Base-by-base conservation (phyloP, 1,284 basidiomycete species). In the Melampsora larici-populina region DNA sequence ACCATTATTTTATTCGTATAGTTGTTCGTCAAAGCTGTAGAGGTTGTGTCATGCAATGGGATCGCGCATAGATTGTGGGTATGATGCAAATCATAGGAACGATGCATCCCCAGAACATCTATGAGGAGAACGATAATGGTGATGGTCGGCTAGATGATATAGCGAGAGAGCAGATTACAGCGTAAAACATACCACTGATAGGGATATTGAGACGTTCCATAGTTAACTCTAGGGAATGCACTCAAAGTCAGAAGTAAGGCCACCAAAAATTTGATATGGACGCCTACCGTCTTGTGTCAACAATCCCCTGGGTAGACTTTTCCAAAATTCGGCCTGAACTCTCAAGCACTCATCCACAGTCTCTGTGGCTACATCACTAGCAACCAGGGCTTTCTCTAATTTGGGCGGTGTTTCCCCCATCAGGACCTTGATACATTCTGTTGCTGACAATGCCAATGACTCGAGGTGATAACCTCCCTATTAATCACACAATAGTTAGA, bases 391-490 rank as follows among this genome's bases (percentile, higher is more conserved):
- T 15, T 67, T 60, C 6, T 78, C 87, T 3, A 97, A 85, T 80
- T 90, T 88, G 0, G 90, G 90, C 0, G 94, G 92, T 1, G 90
- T 87, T 80, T 95, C 92, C 11, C 95, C 95, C 6, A 98, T 87
- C 24, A 99, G 86, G 17, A 94, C 88, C 75, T 89, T 87, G 0
- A 92, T 89, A 29, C 98, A 96, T 0, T 93, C 93, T 17, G 95
- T 84, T 0, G 94, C 91, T 24, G 94, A 97, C 13, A 87, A 87
- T 26, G 94, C 92, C 79, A 96, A 92, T 0, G 95, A 90, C 9
- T 94, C 89, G 31, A 98, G 88, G 82, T 95, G 94, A 85, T 99
- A 99, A 0, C 97, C 97, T 24, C 97, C 97, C 93, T 97, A 79
- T 6, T 11, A 24, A 17, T 63, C 46, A 66, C 31, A 79, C 40